Evolutionary conservation across 257 asterid genomes (phyloP).

Genomic region (Solanum pennellii): DNA sequence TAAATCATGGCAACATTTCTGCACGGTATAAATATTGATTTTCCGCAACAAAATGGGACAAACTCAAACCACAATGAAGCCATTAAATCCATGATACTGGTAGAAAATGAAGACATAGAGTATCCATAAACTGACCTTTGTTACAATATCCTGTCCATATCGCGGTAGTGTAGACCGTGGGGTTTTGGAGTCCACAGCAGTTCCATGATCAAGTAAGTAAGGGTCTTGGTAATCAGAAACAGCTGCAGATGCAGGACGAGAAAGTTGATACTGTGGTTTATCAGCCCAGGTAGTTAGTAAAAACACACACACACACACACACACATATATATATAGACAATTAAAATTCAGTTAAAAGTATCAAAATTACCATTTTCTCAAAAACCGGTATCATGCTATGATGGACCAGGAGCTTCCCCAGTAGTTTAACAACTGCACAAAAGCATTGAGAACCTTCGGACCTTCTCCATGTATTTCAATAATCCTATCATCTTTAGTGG

Average conservation of each 20-base stretch:
- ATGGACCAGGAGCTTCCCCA: slow-evolving; percentile 81
- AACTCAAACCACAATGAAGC: background rate
- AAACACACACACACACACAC: background rate
- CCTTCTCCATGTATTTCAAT: slow-evolving; percentile 85
- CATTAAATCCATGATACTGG: background rate
- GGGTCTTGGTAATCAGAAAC: slow-evolving; percentile 47
- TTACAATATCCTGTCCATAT: slow-evolving; percentile 56
- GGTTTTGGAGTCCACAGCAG: slow-evolving; percentile 34
- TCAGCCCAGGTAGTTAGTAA: slow-evolving; percentile 37
- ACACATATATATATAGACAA: background rate
- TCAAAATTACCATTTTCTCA: slow-evolving; percentile 59
- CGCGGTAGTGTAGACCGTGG: slow-evolving; percentile 31
- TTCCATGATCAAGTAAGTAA: slow-evolving; percentile 40
- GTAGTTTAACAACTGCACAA: slow-evolving; percentile 69
- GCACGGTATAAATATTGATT: background rate
- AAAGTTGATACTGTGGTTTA: slow-evolving; percentile 16
- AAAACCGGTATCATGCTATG: slow-evolving; percentile 70
- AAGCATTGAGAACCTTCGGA: slow-evolving; percentile 59
- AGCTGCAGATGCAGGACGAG: background rate
- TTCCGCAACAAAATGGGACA: background rate
- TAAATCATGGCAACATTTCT: too few species aligned
- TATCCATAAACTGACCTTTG: slow-evolving; percentile 46
- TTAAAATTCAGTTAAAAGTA: background rate
- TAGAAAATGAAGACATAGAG: background rate
- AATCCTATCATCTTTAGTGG: slow-evolving; percentile 69